Percentiles rank a stretch among this genome's conserved stretches.
Conservation (phyloP, 371 early-diverging fungal genomes). For the Ecytonucleospora hepatopenaei region DNA sequence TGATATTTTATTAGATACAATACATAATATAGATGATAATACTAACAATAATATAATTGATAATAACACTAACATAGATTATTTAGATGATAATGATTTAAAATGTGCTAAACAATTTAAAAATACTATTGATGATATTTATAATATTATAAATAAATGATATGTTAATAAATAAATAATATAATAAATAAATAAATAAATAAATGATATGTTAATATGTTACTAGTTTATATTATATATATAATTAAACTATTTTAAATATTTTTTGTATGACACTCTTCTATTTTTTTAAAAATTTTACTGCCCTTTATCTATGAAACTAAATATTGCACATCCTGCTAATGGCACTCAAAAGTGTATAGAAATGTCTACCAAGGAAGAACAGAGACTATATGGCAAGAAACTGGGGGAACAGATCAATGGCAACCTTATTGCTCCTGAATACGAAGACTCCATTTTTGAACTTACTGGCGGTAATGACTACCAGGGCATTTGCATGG, state of each 20-base stretch:
- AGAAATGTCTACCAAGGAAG: conserved; percentile 88
- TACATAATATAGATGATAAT: too few species aligned
- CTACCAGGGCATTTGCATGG: conserved; percentile 81
- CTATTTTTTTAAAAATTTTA: too few species aligned
- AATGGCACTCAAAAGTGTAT: conserved; percentile 92
- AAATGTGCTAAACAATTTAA: too few species aligned
- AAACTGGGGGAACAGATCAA: conserved; percentile 86
- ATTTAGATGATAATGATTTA: too few species aligned
- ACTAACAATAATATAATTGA: too few species aligned
- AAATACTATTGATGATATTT: too few species aligned
- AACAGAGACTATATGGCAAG: conserved; percentile 84
- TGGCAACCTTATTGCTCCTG: conserved; percentile 82
- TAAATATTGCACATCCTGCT: conserved; percentile 94
- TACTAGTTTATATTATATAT: not conserved
- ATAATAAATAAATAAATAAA: not conserved
- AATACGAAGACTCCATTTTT: conserved; percentile 94
- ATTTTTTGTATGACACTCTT: not conserved
- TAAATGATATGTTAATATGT: not conserved
- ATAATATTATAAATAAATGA: too few species aligned
- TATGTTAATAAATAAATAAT: too few species aligned
- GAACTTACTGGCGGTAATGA: conserved; percentile 97
- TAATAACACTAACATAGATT: too few species aligned
- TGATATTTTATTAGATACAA: too few species aligned
- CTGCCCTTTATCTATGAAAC: too few species aligned
- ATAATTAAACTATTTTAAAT: not conserved